phyloP scores from a whole-genome alignment of 805 yeast species.

The Yarrowia porcina region DNA sequence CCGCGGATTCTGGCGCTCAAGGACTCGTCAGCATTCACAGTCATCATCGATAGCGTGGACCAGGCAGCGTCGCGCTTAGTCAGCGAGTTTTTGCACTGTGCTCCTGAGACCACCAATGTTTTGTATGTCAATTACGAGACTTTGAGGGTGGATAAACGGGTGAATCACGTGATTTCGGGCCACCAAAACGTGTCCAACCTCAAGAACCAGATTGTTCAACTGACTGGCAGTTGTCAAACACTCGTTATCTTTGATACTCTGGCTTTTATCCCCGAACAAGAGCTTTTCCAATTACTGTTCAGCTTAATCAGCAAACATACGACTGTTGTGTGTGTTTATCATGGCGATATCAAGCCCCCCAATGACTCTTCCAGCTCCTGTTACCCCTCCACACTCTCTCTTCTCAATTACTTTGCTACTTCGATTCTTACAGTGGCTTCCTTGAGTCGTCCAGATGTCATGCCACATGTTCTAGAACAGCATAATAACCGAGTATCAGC shows the following conservation, averaged over 20 bases:
- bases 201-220: slow-evolving; percentile 33
- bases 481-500: slow-evolving; percentile 42
- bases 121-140: slow-evolving; percentile 71
- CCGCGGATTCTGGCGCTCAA: slow-evolving; percentile 64
- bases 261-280: slow-evolving; percentile 50
- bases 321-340: slow-evolving; percentile 49
- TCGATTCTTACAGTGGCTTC: slow-evolving; percentile 65
- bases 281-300: slow-evolving; percentile 51
- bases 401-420: slow-evolving; percentile 71
- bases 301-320: slow-evolving; percentile 48
- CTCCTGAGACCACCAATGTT: slow-evolving; percentile 40
- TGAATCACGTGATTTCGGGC: slow-evolving; percentile 33
- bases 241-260: slow-evolving; percentile 67
- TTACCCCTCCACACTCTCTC: slow-evolving; percentile 52
- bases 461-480: slow-evolving; percentile 42
- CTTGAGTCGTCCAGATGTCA: slow-evolving; percentile 27
- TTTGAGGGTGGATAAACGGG: slow-evolving; percentile 36
- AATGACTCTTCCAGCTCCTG: slow-evolving; percentile 34
- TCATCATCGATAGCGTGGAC: slow-evolving; percentile 63
- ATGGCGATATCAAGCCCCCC: slow-evolving; percentile 33
- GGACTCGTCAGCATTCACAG: slow-evolving; percentile 70
- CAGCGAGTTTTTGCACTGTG: slow-evolving; percentile 53
- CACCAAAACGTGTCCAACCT: slow-evolving; percentile 26
- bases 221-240: slow-evolving; percentile 28
- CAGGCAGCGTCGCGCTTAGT: slow-evolving; percentile 63